Evolutionary conservation across 2,329 filamentous ascomycete species (phyloP).

Genomic region (Aureobasidium namibiae): DNA sequence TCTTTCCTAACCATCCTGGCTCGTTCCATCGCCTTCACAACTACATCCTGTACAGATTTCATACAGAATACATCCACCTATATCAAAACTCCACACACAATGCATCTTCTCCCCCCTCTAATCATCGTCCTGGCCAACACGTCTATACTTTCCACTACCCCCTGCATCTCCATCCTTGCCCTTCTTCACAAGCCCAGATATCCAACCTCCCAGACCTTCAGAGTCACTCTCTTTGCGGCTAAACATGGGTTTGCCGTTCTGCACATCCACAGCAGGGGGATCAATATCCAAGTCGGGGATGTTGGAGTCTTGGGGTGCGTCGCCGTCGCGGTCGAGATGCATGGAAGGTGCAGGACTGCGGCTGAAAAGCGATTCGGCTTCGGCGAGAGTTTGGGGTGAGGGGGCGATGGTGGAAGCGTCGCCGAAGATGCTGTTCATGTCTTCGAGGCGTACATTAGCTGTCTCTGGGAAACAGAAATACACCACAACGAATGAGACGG

Average conservation of each 20-base stretch:
- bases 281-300: conserved; percentile 79
- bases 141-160: conserved; percentile 39
- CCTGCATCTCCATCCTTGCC: conserved; percentile 34
- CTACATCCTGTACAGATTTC: conserved; percentile 2
- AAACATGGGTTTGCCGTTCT: conserved; percentile 42
- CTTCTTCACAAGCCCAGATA: conserved; percentile 56
- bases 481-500: conserved; percentile 88
- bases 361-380: conserved; percentile 74
- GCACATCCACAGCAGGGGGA: conserved; percentile 55
- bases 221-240: conserved; percentile 25
- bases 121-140: conserved; percentile 33
- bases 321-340: conserved; percentile 51
- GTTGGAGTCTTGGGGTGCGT: conserved; percentile 37
- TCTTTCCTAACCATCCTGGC: neutral
- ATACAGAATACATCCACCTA: no score
- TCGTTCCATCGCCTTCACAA: neutral
- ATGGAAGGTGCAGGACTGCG: conserved; percentile 75
- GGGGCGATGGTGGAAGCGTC: conserved; percentile 78
- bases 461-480: conserved; percentile 98
- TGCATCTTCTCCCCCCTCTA: neutral
- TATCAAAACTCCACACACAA: neutral
- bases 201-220: conserved; percentile 62
- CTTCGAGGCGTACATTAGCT: conserved; percentile 86
- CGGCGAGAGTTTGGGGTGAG: conserved; percentile 68
- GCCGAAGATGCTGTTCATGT: conserved; percentile 92